Evolutionary conservation across 2,329 filamentous ascomycete genomes (phyloP), one percentile per base, ranked within the genome.

Genomic region (Neodidymelliopsis sp.): DNA sequence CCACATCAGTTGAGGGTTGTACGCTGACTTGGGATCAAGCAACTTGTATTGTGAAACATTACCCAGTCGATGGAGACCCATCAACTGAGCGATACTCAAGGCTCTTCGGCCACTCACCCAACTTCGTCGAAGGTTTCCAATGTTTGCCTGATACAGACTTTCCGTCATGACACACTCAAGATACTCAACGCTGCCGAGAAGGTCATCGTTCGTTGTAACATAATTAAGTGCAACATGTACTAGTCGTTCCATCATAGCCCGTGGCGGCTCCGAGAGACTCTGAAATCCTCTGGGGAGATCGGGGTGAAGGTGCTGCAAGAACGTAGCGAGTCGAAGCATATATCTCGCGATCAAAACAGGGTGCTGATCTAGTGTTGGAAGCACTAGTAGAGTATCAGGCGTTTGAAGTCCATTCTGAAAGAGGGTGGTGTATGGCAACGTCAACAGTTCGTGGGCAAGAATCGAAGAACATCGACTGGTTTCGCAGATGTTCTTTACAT

Each of bases 101-200:
- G 76, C 76, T 34, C 74, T 63, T 3, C 75, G 71, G 16, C 60
- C 54, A 1, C 68, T 62, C 5, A 75, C 30, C 76, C 74, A 79
- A 0, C 69, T 65, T 4, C 67, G 63, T 9, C 75, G 69, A n/a
- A 78, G 63, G 39, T 75, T 76, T 0, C 77, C 76, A 16, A 40
- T 20, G 24, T 77, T 74, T 6, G 53, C 51, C 5, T 78, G 60
- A 48, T 68, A 79, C 6, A 71, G 40, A 6, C 62, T 62, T 49
- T 79, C 75, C 1, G 79, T 49, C 27, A 79, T 65, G 13, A 79
- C 57, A 48, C 73, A 77, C 9, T 74, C 67, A 4, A 79, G 50
- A 1, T 71, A 64, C 42, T 79, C 77, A 2, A 78, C 43, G 1
- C 60, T 70, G 10, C 57, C 57, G 0, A 73, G 31, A 6, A 78